Conservation (phyloP, 2,329 filamentous ascomycete species). For the Stemphylium beticola region DNA sequence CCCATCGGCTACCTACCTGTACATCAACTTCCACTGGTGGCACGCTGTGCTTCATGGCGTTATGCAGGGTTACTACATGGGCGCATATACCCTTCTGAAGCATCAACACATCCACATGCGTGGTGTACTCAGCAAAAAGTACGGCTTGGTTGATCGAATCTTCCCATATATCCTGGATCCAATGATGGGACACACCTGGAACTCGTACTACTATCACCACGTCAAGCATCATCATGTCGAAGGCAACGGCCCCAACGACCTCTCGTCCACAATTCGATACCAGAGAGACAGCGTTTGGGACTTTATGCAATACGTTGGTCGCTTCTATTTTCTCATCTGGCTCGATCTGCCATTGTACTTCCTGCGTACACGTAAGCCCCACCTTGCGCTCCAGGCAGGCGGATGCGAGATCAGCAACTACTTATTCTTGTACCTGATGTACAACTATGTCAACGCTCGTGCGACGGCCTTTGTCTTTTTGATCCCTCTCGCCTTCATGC, state of each 20-base stretch:
- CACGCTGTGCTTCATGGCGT: constrained; percentile 71
- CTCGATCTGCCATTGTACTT: constrained; percentile 78
- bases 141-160: constrained; percentile 63
- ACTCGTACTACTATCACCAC: constrained; percentile 84
- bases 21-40: constrained; percentile 68
- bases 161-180: constrained; percentile 80
- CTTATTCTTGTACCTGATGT: constrained; percentile 58
- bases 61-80: constrained; percentile 72
- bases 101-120: constrained; percentile 84
- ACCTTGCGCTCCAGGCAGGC: constrained; percentile 61
- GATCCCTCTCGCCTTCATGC: constrained; percentile 69
- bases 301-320: constrained; percentile 74
- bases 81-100: constrained; percentile 80
- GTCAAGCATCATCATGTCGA: constrained; percentile 87
- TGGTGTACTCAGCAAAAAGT: constrained; percentile 67
- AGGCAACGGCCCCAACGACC: constrained; percentile 76
- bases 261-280: constrained; percentile 77
- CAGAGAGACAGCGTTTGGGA: constrained; percentile 71
- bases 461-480: constrained; percentile 71
- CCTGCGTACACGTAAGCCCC: constrained; percentile 63
- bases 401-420: constrained; percentile 66
- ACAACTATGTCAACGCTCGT: constrained; percentile 54
- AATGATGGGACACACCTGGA: constrained; percentile 83
- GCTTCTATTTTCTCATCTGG: constrained; percentile 78
- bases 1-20: constrained; percentile 71